Conservation (phyloP, 164 flowering plant species). For the Vitis rupestris region DNA sequence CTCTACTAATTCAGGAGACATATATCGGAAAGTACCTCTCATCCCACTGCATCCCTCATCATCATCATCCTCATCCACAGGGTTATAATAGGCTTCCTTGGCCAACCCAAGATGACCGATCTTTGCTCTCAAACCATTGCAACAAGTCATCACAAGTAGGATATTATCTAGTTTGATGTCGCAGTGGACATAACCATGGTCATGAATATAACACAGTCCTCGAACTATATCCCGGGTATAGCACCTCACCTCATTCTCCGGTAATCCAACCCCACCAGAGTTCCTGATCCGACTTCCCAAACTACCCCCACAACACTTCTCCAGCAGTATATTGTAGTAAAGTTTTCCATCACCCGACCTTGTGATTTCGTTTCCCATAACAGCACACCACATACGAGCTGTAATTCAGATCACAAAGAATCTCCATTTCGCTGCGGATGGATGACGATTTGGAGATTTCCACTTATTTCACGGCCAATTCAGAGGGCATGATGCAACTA, state of each 20-base stretch:
- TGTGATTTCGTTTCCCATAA: background rate
- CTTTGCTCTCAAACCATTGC: background rate
- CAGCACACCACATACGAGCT: background rate
- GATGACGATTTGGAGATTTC: background rate
- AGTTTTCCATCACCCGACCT: background rate
- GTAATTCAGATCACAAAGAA: background rate
- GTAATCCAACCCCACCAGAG: too few relatives aligned
- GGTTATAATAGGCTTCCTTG: background rate
- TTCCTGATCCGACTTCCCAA: background rate
- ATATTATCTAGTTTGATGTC: background rate
- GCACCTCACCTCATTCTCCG: background rate
- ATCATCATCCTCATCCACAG: background rate
- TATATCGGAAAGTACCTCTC: background rate
- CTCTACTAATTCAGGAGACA: background rate
- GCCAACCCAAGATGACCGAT: background rate
- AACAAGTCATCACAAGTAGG: background rate
- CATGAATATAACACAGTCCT: background rate
- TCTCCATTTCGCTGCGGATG: background rate
- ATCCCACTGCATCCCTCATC: too few relatives aligned
- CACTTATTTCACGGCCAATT: background rate
- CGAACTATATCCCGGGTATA: background rate
- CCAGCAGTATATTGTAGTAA: background rate
- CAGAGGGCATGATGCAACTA: too few relatives aligned
- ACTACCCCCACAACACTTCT: background rate
- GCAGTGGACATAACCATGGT: background rate